These are phyloP conservation scores for Cicer chorassanicum DNA, from an alignment of 306 rosid species.

Conservation along the genomic window DNA sequence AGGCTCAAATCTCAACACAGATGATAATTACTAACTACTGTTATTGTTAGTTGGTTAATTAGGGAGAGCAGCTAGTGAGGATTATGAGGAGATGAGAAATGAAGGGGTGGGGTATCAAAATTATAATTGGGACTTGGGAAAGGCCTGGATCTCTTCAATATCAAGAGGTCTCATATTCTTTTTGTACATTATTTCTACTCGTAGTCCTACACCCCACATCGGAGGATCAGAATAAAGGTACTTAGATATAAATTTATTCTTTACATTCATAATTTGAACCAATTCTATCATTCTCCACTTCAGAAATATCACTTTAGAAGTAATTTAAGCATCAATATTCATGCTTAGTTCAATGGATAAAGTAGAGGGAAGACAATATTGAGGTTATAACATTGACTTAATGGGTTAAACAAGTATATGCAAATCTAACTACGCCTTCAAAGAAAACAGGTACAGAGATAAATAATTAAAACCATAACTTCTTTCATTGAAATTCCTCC, in stretches of 20 bases:
- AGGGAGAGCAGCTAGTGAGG: neutral
- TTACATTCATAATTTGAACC: neutral
- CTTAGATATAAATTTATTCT: neutral
- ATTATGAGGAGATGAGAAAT: too few species aligned
- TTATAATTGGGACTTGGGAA: neutral
- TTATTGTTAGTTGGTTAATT: neutral
- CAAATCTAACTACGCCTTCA: conserved; percentile 13
- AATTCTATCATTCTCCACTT: neutral
- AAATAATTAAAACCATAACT: neutral
- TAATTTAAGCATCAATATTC: conserved; percentile 1
- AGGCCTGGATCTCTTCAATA: neutral
- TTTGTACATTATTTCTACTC: neutral
- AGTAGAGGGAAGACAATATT: neutral
- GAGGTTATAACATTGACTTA: neutral
- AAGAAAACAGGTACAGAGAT: conserved; percentile 9
- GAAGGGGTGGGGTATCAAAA: too few species aligned
- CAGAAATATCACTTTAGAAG: conserved; percentile 15
- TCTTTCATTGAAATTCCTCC: neutral
- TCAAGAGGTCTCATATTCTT: neutral
- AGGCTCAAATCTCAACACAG: neutral
- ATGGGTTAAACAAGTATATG: conserved; percentile 9
- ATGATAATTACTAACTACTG: neutral
- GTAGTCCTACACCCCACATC: neutral
- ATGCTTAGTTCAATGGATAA: neutral
- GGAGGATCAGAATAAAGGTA: neutral